These are phyloP conservation scores for Apiospora koreana DNA, from an alignment of 2,329 filamentous ascomycete species.

Conservation along the genomic window DNA sequence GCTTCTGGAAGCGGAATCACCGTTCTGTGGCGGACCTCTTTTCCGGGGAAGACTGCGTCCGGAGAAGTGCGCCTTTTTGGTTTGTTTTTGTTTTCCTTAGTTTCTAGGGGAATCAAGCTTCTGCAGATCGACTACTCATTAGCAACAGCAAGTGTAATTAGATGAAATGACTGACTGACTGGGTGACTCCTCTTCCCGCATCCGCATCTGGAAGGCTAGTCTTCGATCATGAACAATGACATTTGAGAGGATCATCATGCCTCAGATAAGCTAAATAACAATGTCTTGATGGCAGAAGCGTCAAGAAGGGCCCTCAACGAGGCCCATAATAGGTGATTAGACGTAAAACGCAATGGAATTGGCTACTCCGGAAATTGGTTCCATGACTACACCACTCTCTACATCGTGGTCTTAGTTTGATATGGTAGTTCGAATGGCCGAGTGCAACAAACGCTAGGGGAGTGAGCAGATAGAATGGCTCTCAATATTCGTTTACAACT, in stretches of 20 bases:
- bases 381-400: not conserved
- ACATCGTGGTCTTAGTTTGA: not conserved
- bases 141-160: not conserved
- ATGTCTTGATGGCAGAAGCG: not conserved
- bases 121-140: not conserved
- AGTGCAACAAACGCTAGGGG: too few species aligned
- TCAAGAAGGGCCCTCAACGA: not conserved
- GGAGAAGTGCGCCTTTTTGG: not conserved
- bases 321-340: not conserved
- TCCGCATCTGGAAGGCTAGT: not conserved
- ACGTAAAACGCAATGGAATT: not conserved
- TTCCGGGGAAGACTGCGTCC: not conserved
- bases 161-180: not conserved
- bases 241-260: not conserved
- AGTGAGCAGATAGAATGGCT: not conserved
- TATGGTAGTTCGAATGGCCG: not conserved
- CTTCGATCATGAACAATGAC: not conserved
- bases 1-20: not conserved
- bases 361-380: not conserved
- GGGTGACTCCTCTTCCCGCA: not conserved
- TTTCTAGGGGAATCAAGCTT: not conserved
- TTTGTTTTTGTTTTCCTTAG: not conserved
- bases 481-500: not conserved
- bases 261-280: not conserved
- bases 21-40: not conserved